These are phyloP conservation scores for Calonectria hawksworthii DNA, from an alignment of 2,329 filamentous ascomycete species.

Conservation along the genomic window DNA sequence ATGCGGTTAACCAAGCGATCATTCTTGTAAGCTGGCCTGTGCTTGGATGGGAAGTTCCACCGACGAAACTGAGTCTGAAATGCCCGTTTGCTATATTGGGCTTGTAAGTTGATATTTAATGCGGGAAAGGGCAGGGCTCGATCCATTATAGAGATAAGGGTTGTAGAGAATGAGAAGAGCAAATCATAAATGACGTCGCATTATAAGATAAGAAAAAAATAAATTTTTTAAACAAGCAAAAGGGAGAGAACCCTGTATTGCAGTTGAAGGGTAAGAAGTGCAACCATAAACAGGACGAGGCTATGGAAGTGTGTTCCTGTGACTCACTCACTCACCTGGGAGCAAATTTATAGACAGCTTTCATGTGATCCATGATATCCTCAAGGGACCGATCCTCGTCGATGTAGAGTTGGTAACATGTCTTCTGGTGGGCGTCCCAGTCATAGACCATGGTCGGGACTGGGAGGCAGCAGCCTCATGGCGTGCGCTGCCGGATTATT, in stretches of 20 bases:
- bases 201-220: neutral
- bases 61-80: conserved; percentile 82
- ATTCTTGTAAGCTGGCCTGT: conserved; percentile 80
- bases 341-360: conserved; percentile 73
- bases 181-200: neutral
- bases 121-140: neutral
- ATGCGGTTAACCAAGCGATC: conserved; percentile 76
- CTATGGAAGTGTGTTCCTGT: neutral
- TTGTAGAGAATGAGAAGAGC: neutral
- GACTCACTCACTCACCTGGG: conserved; percentile 73
- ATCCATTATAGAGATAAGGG: neutral
- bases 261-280: neutral
- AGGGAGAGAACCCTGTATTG: neutral
- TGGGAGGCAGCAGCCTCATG: conserved; percentile 32
- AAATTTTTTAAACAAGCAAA: neutral
- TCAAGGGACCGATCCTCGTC: conserved; percentile 80
- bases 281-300: neutral
- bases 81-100: conserved; percentile 74
- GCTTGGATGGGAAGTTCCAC: conserved; percentile 85
- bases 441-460: conserved; percentile 59
- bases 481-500: conserved; percentile 9
- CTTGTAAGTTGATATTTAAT: conserved; percentile 32
- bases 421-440: conserved; percentile 60
- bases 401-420: conserved; percentile 76
- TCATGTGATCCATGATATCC: conserved; percentile 82